phyloP scores from a whole-genome alignment of 257 asterid species.

The Nemophila menziesii region DNA sequence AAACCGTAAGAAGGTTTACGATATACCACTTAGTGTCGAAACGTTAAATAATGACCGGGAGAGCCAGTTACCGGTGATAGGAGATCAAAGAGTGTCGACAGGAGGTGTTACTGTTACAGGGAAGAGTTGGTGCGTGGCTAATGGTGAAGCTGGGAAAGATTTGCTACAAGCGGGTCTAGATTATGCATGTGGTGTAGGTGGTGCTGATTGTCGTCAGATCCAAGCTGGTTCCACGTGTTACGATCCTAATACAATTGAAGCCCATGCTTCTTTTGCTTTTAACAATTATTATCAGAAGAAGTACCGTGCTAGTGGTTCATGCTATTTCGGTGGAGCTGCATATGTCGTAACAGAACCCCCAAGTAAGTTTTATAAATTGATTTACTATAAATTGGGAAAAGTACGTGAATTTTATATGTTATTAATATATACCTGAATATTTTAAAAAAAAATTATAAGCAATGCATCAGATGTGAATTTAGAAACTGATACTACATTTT shows the following conservation, averaged over 20 bases:
- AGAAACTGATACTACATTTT: too few relatives aligned
- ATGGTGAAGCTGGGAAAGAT: conserved; percentile 38
- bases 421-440: too few relatives aligned
- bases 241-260: conserved; percentile 72
- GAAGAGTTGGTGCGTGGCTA: conserved; percentile 87
- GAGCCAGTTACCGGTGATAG: conserved; percentile 20
- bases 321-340: conserved; percentile 84
- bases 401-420: too few relatives aligned
- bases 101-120: conserved; percentile 27
- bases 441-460: too few relatives aligned
- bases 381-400: too few relatives aligned
- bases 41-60: conserved; percentile 33
- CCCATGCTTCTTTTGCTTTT: conserved; percentile 90
- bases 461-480: too few relatives aligned
- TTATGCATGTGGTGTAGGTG: conserved; percentile 87
- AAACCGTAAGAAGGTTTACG: conserved; percentile 48
- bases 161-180: conserved; percentile 75
- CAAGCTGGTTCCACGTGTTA: conserved; percentile 90
- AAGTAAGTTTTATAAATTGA: conserved; percentile 63
- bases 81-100: conserved; percentile 26
- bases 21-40: conserved; percentile 52
- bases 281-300: conserved; percentile 81
- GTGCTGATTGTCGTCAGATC: conserved; percentile 91
- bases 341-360: conserved; percentile 57
- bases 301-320: conserved; percentile 56